phyloP scores from a whole-genome alignment of 2,329 filamentous ascomycete genomes.

The Colletotrichum falcatum region DNA sequence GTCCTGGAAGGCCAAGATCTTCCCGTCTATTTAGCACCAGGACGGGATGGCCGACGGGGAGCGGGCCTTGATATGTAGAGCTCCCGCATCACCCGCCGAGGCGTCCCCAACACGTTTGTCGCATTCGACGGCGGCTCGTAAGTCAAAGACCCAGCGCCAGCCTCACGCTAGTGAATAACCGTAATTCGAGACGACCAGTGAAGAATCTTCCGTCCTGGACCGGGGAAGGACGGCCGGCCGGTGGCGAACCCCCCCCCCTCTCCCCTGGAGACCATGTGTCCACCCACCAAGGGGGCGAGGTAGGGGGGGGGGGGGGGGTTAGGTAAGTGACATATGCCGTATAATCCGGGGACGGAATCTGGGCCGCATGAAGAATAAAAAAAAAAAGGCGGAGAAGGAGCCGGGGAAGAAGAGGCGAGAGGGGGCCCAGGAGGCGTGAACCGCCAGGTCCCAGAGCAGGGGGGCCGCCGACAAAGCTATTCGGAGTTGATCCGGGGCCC shows the following conservation, averaged over 20 bases:
- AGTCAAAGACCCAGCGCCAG: not conserved
- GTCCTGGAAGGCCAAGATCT: conserved; percentile 21
- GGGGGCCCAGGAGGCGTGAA: not conserved
- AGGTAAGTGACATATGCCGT: conserved; percentile 11
- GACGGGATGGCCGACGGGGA: not conserved
- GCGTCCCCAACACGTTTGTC: conserved; percentile 7
- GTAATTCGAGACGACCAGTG: conserved; percentile 23
- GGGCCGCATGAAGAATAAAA: not conserved
- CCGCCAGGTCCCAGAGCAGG: too few species aligned
- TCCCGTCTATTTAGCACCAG: not conserved
- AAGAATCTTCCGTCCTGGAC: conserved; percentile 18
- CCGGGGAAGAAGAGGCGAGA: not conserved
- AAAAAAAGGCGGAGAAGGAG: not conserved
- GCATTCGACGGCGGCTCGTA: not conserved
- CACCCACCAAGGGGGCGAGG: not conserved
- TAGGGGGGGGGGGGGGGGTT: too few species aligned
- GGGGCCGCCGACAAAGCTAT: conserved; percentile 34
- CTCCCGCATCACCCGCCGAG: not conserved
- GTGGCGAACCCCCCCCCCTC: conserved; percentile 13
- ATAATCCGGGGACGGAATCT: conserved; percentile 12
- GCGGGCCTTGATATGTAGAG: conserved; percentile 26
- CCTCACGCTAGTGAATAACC: conserved; percentile 31
- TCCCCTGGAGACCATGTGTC: conserved; percentile 20
- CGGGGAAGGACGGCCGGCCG: conserved; percentile 16
- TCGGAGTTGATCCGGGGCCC: conserved; percentile 22